Conservation (phyloP, 371 early-diverging fungal species). For the Fennellomyces sp. region DNA sequence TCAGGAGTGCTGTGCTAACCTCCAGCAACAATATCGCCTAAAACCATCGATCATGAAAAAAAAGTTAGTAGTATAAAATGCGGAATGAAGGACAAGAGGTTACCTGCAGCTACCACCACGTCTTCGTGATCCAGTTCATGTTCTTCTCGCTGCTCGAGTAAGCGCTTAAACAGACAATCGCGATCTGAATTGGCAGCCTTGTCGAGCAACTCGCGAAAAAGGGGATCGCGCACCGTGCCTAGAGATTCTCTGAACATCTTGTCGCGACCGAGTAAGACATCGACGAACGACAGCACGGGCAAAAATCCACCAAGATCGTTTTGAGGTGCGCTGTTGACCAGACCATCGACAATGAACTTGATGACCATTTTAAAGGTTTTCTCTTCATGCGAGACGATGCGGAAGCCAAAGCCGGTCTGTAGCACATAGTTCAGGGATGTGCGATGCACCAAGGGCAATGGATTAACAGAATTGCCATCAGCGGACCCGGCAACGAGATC, state of each 20-base stretch:
- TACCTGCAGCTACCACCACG: slow-evolving; percentile 9
- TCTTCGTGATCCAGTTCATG: slow-evolving; percentile 11
- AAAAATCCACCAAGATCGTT: slow-evolving; percentile 3
- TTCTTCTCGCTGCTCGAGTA: slow-evolving; percentile 8
- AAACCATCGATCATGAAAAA: not conserved
- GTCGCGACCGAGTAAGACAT: not conserved
- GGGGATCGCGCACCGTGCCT: slow-evolving; percentile 5
- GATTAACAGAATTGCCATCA: not conserved
- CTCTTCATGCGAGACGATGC: not conserved
- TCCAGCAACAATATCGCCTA: not conserved
- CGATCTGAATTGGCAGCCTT: not conserved
- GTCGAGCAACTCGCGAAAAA: slow-evolving; percentile 1
- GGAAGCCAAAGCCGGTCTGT: slow-evolving; percentile 1
- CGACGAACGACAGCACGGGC: not conserved
- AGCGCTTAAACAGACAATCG: slow-evolving; percentile 20
- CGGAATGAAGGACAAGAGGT: not conserved
- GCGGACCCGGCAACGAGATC: not conserved
- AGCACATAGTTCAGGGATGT: slow-evolving; percentile 7
- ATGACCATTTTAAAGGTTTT: not conserved
- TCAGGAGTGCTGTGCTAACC: no score
- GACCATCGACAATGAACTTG: slow-evolving; percentile 5
- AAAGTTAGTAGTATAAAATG: not conserved
- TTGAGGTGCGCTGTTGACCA: not conserved
- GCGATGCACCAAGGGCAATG: not conserved
- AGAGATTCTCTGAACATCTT: not conserved